Evolutionary conservation across 148 eudicot genomes (phyloP), one percentile per base, ranked within the genome.

Genomic region (Gaultheria prostrata): DNA sequence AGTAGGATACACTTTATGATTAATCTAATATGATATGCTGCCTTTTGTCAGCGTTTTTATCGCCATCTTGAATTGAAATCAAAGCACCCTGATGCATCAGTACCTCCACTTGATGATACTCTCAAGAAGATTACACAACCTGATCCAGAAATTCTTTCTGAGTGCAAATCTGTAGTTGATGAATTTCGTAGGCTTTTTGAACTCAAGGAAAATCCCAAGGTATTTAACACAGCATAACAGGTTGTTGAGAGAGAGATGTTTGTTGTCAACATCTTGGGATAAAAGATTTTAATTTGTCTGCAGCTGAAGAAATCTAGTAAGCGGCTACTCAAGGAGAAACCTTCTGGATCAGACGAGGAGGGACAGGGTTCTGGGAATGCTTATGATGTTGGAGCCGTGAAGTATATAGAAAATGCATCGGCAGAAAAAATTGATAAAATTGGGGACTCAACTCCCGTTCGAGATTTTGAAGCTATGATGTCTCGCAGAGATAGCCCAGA

Each of bases 401-500:
- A 85, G 65, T 83, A 85, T 15, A 70, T 80, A 33, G 93, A 84
- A 79, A 86, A 88, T 83, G 75, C 84, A 73, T 86, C 94, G 45
- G 39, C 76, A 49, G 84, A 81, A 79, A 88, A 82, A 79, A 90
- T 89, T 48, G 95, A 93, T 77, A 90, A 89, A 72, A 90, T 93
- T 86, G 98, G 98, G 72, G 87, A 87, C 81, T 80, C 82, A 70
- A 89, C 90, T 82, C 94, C 98, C 51, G 89, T 95, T 80, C 91
- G 91, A 90, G 98, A 94, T 82, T 97, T 97, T 87, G 97, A 94
- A 91, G 89, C 89, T 76, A 95, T 97, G 97, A 80, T 97, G 87
- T 91, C 97, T 65, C 98, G 98, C 51, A 92, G 98, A 87, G 99
- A 97, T 85, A 86, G 82, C 85, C 81, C 98, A 45, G 92, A 92